phyloP scores from a whole-genome alignment of 306 rosid species.

The Prunus padus region DNA sequence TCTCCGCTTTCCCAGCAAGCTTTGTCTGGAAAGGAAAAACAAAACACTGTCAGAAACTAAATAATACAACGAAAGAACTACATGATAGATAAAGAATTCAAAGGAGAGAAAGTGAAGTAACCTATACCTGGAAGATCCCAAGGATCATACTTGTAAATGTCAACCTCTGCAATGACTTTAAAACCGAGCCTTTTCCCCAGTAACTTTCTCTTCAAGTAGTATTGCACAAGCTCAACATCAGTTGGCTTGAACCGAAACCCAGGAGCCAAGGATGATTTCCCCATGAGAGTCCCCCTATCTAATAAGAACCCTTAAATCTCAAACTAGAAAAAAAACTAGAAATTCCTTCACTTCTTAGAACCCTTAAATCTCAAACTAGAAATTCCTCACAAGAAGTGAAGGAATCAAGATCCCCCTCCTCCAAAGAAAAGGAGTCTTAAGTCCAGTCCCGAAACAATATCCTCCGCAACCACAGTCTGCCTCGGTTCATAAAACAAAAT shows the following conservation, averaged over 20 bases:
- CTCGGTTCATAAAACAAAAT: conserved; percentile 43
- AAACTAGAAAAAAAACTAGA: neutral
- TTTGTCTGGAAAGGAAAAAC: conserved; percentile 35
- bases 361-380: neutral
- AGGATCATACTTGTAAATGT: conserved; percentile 60
- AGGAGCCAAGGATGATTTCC: conserved; percentile 33
- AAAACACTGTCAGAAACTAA: conserved; percentile 3
- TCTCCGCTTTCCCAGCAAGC: conserved; percentile 48
- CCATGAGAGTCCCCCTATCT: conserved; percentile 24
- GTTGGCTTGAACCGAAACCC: conserved; percentile 79
- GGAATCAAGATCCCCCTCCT: neutral
- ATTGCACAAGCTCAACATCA: conserved; percentile 53
- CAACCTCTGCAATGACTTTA: conserved; percentile 53
- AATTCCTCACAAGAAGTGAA: conserved; percentile 11
- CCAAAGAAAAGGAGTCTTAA: conserved; percentile 17
- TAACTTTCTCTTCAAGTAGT: conserved; percentile 61
- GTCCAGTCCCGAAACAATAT: conserved; percentile 53
- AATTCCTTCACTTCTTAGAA: too few relatives aligned
- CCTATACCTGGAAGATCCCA: conserved; percentile 78
- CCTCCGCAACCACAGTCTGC: conserved; percentile 45
- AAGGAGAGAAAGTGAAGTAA: neutral
- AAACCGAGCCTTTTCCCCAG: conserved; percentile 27
- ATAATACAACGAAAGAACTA: neutral
- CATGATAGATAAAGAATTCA: neutral
- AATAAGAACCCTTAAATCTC: neutral